These are phyloP conservation scores for Fusarium tanahbumbuense DNA, from an alignment of 2,329 filamentous ascomycete genomes.

Conservation along the genomic window DNA sequence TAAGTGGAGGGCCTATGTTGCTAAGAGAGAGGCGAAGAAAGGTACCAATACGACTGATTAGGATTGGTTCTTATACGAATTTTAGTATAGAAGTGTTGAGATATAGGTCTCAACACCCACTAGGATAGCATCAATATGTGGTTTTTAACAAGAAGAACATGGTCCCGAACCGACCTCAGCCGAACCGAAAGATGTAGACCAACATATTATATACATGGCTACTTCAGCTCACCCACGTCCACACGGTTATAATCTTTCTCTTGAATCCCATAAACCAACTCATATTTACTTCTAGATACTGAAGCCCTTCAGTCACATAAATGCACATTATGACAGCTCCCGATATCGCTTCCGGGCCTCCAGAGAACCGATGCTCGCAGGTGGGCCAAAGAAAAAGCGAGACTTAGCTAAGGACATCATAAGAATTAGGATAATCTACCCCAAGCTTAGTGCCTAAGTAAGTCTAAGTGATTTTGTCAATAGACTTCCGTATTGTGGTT, in stretches of 20 bases:
- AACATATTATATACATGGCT: neutral
- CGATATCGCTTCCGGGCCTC: neutral
- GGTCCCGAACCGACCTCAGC: neutral
- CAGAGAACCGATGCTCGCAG: neutral
- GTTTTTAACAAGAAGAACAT: neutral
- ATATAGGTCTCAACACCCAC: too few relatives aligned
- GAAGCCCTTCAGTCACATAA: neutral
- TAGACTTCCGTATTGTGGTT: too few relatives aligned
- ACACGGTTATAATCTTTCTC: too few relatives aligned
- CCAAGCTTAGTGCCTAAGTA: too few relatives aligned
- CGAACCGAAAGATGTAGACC: neutral
- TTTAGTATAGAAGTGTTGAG: neutral
- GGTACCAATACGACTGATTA: neutral
- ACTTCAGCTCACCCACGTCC: neutral
- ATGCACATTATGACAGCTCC: neutral
- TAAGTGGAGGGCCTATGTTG: slow-evolving; percentile 24
- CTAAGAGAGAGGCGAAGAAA: slow-evolving; percentile 11
- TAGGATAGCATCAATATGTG: too few relatives aligned
- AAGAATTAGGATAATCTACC: too few relatives aligned
- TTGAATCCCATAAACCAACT: too few relatives aligned
- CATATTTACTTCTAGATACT: neutral
- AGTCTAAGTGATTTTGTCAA: too few relatives aligned
- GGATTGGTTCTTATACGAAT: neutral
- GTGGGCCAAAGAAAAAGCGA: too few relatives aligned
- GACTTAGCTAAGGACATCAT: too few relatives aligned